Evolutionary conservation across 106 monocot genomes (phyloP), one percentile per base, ranked within the genome.

Genomic region (Apostasia shenzhenica): DNA sequence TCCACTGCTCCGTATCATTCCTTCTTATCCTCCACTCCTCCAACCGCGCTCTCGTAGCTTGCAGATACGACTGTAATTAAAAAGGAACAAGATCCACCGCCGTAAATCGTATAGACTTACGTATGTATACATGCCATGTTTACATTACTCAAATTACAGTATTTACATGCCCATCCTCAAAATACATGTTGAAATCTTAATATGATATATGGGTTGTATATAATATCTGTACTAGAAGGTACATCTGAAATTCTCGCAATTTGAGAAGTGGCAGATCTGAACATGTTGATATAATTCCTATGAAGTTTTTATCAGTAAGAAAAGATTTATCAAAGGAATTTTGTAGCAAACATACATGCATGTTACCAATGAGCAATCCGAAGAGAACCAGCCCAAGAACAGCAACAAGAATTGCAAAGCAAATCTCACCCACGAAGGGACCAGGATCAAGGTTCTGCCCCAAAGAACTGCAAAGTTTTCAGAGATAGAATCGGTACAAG

Each of bases 21-120:
- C 74, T 82, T 58, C 77, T 87, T 40, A 64, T 76, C 67, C 86
- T 77, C 86, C 82, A 83, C 61, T 87, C 80, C 44, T 86, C 86
- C 56, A 86, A 49, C 44, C 82, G 50, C 3, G 58, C 57, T 0
- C 70, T 65, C 2, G 77, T 80, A n/a, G 86, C 82, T 75, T 86
- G 82, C 1, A 86, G 77, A 50, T 77, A 86, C 2, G 86, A 82
- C 87, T 87, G 76, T 59, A 43, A 66, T 7, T n/a, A 3, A 8
- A 63, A 4, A 54, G 40, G 37, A 14, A 26, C 26, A 26, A 26
- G 26, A 26, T 26, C 26, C 26, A 26, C 26, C 26, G 26, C 26
- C 26, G 26, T 26, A 26, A 26, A 26, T 26, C 26, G 26, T 26
- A 26, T 26, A 26, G 26, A 26, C 26, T 26, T 26, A 26, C 26